Evolutionary conservation across 805 yeast genomes (phyloP), one percentile per base, ranked within the genome.

Genomic region (Yamadazyma endophytica): DNA sequence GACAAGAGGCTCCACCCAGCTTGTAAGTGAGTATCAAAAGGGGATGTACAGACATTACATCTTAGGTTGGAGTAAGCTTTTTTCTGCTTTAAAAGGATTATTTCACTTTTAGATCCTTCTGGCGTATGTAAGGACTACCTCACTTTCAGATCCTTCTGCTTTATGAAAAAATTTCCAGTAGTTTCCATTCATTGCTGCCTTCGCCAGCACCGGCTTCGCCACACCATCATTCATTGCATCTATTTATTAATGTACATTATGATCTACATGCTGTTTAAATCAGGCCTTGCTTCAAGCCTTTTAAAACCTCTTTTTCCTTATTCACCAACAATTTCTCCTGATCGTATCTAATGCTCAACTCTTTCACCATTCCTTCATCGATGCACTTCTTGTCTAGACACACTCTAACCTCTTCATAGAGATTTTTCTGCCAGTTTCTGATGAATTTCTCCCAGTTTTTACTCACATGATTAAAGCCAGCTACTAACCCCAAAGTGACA

Each of bases 401-500:
- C 3, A 61, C 12, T 21, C 71, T 46, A 6, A 58, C 50, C n/a
- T 61, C 56, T 33, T 65, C 71, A 36, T 46, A 59, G 11, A 65
- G 37, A 2, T 36, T 28, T 9, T 38, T 28, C 13, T 50, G 31
- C 70, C 70, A 65, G 3, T 32, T 11, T 2, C 34, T 36, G 5
- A 53, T 47, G 32, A 60, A 55, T 1, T 26, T 26, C 17, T 50
- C 55, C 72, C 72, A 65, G 4, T 29, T 37, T 21, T 54, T 56
- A 5, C 67, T 53, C 3, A 65, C 68, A 22, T 59, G 52, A 33
- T 64, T 64, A 43, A 65, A 62, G 9, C 72, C 72, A 29, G 60
- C 37, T 6, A 56, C 58, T 56, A 61, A 53, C 1, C 72, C 72
- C n/a, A 65, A 43, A 4, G 47, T 38, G 4, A 49, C 55, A 5